A percentile compares a stretch with the other conserved stretches of the same genome.
Evolutionary conservation across 139 green algal species (phyloP).

Genomic region (Pseudopediastrum boryanum): DNA sequence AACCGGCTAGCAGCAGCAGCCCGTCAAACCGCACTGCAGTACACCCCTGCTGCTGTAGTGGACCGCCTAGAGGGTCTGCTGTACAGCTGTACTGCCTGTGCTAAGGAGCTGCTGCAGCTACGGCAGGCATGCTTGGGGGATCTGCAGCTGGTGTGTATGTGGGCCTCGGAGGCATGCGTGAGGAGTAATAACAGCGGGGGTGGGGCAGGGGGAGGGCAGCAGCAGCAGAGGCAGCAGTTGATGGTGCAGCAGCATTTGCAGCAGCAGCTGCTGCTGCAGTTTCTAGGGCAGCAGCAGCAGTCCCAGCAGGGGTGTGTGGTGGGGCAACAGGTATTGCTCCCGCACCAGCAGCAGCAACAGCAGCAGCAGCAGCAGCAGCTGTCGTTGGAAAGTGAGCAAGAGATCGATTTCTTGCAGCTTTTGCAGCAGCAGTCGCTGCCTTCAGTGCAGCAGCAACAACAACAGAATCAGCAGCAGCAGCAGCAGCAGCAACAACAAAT

Average conservation of each 20-base stretch:
- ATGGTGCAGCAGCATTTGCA: constrained; percentile 1
- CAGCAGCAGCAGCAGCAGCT: not conserved
- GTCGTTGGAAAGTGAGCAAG: not conserved
- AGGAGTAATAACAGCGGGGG: not conserved
- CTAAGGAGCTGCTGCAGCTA: constrained; percentile 56
- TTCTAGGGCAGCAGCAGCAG: not conserved
- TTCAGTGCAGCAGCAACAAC: not conserved
- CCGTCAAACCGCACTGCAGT: constrained; percentile 44
- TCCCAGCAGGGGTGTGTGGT: not conserved
- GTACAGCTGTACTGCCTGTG: constrained; percentile 62
- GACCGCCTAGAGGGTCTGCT: constrained; percentile 63
- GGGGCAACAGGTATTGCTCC: not conserved
- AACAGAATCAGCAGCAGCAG: not conserved
- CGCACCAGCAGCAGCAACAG: not conserved
- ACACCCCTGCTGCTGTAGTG: constrained; percentile 32
- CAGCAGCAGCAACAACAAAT: not conserved
- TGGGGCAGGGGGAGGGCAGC: not conserved
- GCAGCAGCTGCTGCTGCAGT: not conserved
- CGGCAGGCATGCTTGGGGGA: constrained; percentile 43
- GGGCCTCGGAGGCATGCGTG: constrained; percentile 48
- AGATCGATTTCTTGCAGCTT: not conserved
- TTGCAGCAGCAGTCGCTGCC: not conserved
- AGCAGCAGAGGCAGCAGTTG: constrained; percentile 8
- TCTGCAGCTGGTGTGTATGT: constrained; percentile 45
- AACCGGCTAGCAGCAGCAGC: constrained; percentile 31